These are phyloP conservation scores for Nyssa sinensis DNA, from an alignment of 148 eudicot species.

Conservation along the genomic window DNA sequence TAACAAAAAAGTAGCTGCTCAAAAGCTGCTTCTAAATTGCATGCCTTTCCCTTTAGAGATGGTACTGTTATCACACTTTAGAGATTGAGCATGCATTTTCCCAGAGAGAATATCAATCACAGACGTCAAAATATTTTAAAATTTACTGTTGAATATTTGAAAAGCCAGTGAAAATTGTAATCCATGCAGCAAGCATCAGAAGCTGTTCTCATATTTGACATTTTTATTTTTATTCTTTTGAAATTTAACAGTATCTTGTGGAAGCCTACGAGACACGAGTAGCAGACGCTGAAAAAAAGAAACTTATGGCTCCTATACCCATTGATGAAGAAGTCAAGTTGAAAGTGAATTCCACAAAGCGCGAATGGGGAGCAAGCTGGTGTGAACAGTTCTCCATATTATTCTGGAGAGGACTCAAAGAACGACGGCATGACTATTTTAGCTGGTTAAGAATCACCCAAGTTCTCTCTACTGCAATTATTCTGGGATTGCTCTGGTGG, in stretches of 20 bases:
- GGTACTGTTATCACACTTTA: too few relatives aligned
- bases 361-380: slow-evolving; percentile 99
- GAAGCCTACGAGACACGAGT: slow-evolving; percentile 85
- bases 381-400: slow-evolving; percentile 76
- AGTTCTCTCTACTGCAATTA: slow-evolving; percentile 76
- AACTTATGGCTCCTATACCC: slow-evolving; percentile 49
- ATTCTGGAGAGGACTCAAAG: slow-evolving; percentile 83
- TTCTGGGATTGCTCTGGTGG: slow-evolving; percentile 97
- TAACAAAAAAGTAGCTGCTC: too few relatives aligned
- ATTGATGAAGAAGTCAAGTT: slow-evolving; percentile 61
- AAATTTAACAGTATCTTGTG: slow-evolving; percentile 60
- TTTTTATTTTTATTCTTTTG: neutral
- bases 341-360: slow-evolving; percentile 14
- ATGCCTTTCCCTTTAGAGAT: too few relatives aligned
- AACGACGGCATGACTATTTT: slow-evolving; percentile 84
- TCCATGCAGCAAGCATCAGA: neutral
- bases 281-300: slow-evolving; percentile 73
- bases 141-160: neutral
- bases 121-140: too few relatives aligned
- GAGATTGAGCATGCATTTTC: too few relatives aligned
- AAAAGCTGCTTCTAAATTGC: too few relatives aligned
- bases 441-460: slow-evolving; percentile 96
- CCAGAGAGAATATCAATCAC: too few relatives aligned
- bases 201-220: too few relatives aligned
- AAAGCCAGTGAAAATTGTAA: neutral